A percentile compares a stretch with the other conserved stretches of the same genome.
Conservation (phyloP, 768 basidiomycete species). For the Boletus subparvulus region DNA sequence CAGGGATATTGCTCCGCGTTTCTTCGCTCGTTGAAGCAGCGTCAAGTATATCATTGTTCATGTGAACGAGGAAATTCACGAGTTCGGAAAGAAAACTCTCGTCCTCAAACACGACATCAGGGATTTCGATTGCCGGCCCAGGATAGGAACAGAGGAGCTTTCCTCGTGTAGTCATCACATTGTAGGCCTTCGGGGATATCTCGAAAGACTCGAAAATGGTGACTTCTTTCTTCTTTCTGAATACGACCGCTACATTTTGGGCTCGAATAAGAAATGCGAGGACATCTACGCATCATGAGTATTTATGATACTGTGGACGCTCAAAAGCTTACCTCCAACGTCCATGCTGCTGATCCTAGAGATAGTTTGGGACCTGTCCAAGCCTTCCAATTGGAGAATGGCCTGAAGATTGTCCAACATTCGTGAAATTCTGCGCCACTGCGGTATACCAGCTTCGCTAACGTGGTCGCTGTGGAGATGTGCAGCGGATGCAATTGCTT, state of each 20-base stretch:
- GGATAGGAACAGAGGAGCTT: slow-evolving; percentile 49
- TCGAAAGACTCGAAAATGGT: slow-evolving; percentile 49
- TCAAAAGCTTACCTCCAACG: slow-evolving; percentile 14
- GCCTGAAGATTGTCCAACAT: slow-evolving; percentile 32
- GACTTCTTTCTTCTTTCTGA: slow-evolving; percentile 29
- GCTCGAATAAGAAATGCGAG: slow-evolving; percentile 40
- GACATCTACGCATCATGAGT: slow-evolving; percentile 31
- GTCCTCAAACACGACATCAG: slow-evolving; percentile 28
- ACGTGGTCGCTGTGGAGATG: slow-evolving; percentile 16
- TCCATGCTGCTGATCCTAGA: slow-evolving; percentile 22
- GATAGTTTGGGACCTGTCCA: slow-evolving; percentile 10
- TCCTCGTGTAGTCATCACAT: slow-evolving; percentile 39
- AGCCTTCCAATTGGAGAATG: not conserved
- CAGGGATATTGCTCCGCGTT: slow-evolving; percentile 34
- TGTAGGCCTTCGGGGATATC: slow-evolving; percentile 35
- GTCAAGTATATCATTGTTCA: slow-evolving; percentile 35
- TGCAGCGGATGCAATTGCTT: slow-evolving; percentile 19
- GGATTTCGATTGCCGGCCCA: slow-evolving; percentile 42
- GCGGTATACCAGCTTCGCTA: not conserved
- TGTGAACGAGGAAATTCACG: slow-evolving; percentile 37
- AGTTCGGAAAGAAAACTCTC: slow-evolving; percentile 36
- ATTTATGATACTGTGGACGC: not conserved
- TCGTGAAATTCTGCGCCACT: slow-evolving; percentile 31
- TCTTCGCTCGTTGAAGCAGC: slow-evolving; percentile 38
- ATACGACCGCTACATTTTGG: slow-evolving; percentile 49